These are phyloP conservation scores for Ilyonectria sp. DNA, from an alignment of 2,329 filamentous ascomycete genomes.

Conservation along the genomic window DNA sequence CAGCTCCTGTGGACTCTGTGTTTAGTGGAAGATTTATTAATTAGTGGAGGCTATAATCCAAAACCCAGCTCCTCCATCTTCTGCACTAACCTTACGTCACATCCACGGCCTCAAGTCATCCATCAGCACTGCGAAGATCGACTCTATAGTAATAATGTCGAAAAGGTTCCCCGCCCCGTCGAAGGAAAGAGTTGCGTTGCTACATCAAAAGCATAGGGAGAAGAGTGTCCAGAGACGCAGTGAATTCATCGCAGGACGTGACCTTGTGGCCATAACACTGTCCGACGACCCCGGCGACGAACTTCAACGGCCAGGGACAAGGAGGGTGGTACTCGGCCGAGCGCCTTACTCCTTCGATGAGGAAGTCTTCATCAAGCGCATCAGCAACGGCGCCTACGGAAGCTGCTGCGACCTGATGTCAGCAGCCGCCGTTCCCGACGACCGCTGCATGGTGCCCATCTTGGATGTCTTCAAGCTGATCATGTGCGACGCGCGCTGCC, in stretches of 20 bases:
- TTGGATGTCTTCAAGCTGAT: constrained; percentile 35
- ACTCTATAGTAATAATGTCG: background rate
- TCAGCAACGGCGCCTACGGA: constrained; percentile 4
- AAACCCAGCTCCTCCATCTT: background rate
- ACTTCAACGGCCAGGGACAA: background rate
- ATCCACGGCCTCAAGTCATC: background rate
- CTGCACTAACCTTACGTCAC: background rate
- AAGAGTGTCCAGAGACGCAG: background rate
- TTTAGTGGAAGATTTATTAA: background rate
- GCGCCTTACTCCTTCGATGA: constrained; percentile 5
- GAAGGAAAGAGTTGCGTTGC: background rate
- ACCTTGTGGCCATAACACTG: constrained; percentile 30
- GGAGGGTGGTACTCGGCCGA: constrained; percentile 29
- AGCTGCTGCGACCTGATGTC: background rate
- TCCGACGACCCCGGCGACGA: constrained; percentile 16
- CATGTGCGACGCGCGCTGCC: constrained; percentile 32
- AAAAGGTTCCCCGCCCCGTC: background rate
- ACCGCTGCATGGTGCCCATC: background rate
- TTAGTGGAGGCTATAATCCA: background rate
- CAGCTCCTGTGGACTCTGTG: background rate
- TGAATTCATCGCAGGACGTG: constrained; percentile 21
- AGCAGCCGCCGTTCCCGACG: constrained; percentile 13
- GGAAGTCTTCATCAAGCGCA: constrained; percentile 4
- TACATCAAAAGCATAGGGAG: background rate
- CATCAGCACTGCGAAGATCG: background rate